Evolutionary conservation across 768 basidiomycete genomes (phyloP).

Genomic region (Dacryopinax primogenitus): DNA sequence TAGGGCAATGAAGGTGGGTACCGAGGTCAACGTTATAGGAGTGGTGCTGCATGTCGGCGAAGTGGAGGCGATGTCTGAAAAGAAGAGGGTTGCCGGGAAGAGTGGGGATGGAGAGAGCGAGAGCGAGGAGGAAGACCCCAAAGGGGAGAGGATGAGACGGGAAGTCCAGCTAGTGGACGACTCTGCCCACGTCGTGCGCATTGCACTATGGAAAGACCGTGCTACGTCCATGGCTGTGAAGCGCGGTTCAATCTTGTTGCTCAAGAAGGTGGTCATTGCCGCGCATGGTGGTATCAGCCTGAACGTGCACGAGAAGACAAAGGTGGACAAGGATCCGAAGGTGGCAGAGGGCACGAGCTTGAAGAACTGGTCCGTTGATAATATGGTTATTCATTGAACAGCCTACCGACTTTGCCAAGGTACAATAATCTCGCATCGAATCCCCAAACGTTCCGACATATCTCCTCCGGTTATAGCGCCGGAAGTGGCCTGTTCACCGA

Average conservation of each 20-base stretch:
- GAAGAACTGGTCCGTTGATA: not conserved
- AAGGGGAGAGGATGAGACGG: not conserved
- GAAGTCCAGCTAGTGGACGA: not conserved
- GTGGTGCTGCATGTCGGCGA: not conserved
- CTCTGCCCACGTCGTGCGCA: not conserved
- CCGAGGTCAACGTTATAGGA: not conserved
- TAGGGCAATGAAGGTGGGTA: not conserved
- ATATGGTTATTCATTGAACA: too few species aligned
- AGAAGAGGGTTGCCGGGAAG: not conserved
- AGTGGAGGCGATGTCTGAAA: not conserved
- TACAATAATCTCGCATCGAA: not conserved
- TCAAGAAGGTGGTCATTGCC: not conserved
- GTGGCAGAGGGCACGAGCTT: not conserved
- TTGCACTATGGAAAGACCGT: not conserved
- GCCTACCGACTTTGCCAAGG: too few species aligned
- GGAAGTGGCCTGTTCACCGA: not conserved
- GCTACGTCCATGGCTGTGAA: not conserved
- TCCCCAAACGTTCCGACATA: not conserved
- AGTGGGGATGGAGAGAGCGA: not conserved
- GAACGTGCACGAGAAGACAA: not conserved
- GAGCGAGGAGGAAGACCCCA: not conserved
- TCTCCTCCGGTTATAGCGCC: not conserved
- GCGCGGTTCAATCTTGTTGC: not conserved
- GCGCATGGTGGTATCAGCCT: not conserved
- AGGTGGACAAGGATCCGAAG: not conserved